Base-by-base conservation (phyloP, 352 stramenopile species). In the Pythium apleroticum region DNA sequence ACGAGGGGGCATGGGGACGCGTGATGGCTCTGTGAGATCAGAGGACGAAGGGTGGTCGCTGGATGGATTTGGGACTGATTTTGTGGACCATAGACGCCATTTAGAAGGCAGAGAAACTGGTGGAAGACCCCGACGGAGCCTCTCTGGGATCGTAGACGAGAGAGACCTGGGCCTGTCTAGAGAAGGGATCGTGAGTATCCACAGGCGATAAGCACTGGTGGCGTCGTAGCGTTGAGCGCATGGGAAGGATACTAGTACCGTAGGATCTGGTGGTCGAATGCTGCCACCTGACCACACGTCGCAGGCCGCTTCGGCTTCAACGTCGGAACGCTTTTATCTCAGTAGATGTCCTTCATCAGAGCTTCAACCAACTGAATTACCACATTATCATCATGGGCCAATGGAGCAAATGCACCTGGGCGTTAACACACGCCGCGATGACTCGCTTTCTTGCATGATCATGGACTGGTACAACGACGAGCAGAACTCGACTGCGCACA, bases 401-500 rank as follows among this genome's bases (percentile, higher is more conserved):
- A n/a, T n/a, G n/a, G n/a, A n/a, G n/a, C n/a, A n/a, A n/a, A n/a
- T n/a, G n/a, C n/a, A n/a, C n/a, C n/a, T n/a, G n/a, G n/a, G n/a
- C n/a, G n/a, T n/a, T n/a, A n/a, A n/a, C n/a, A n/a, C n/a, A n/a
- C n/a, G n/a, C n/a, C n/a, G n/a, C n/a, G n/a, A n/a, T n/a, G n/a
- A n/a, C n/a, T n/a, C n/a, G n/a, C n/a, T n/a, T n/a, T n/a, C n/a
- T n/a, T n/a, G 67, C 30, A 74, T 41, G 17, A 74, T 67, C 56
- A 69, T 69, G 3, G 62, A 66, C 33, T 74, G 67, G 55, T 74
- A 74, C 41, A 74, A 22, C 15, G 67, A 69, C 10, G 67, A 46
- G 15, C 52, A 60, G 33, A 74, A 65, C 43, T 74, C 68, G 35
- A 74, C 50, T 7, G 52, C 68, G 3, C 30, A 63, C 10, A 74